These are phyloP conservation scores for Datisca glomerata DNA, from an alignment of 306 rosid genomes.

Conservation along the genomic window DNA sequence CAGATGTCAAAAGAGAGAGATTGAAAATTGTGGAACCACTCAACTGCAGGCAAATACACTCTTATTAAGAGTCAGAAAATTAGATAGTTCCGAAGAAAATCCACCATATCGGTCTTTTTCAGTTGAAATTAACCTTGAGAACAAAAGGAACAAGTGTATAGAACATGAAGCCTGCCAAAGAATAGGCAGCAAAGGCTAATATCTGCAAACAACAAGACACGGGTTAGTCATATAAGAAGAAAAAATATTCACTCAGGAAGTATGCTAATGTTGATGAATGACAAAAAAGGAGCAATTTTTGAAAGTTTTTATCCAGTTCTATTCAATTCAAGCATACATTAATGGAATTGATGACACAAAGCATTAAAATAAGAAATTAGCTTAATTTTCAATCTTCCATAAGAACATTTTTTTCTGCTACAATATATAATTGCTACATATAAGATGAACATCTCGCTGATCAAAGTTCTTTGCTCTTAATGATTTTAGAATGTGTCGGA, in stretches of 20 bases:
- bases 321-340: no score
- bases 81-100: not conserved
- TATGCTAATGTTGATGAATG: no score
- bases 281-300: no score
- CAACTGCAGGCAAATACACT: constrained; percentile 8
- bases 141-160: constrained; percentile 26
- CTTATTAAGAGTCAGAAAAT: not conserved
- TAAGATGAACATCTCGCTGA: no score
- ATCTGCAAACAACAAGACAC: constrained; percentile 7
- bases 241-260: not conserved
- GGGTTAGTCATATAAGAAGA: not conserved
- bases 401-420: no score
- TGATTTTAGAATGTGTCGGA: no score
- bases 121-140: constrained; percentile 19
- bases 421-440: no score
- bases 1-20: constrained; percentile 27
- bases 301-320: no score
- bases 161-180: constrained; percentile 22
- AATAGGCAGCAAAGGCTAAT: constrained; percentile 19
- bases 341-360: no score
- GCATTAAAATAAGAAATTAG: no score
- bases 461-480: no score
- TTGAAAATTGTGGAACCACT: constrained; percentile 32
- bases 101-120: not conserved
- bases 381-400: no score